phyloP scores from a whole-genome alignment of 805 yeast species.

The Metschnikowia henanensis region DNA sequence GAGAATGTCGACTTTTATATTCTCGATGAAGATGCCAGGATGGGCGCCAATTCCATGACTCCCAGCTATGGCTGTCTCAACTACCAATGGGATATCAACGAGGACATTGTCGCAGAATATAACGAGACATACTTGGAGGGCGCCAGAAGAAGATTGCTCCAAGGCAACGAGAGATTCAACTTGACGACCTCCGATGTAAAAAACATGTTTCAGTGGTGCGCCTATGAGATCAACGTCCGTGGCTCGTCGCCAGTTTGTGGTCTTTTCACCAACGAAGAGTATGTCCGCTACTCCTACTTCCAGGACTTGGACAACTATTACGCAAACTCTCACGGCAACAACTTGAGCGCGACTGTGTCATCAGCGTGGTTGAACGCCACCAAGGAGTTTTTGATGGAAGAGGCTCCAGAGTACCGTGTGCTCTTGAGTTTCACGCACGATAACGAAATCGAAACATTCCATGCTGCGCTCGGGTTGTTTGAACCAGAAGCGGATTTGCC shows the following conservation, averaged over 20 bases:
- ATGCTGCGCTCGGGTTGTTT: constrained; percentile 64
- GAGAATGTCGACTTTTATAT: constrained; percentile 35
- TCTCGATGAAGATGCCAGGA: constrained; percentile 45
- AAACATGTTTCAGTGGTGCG: constrained; percentile 61
- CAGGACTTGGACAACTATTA: constrained; percentile 62
- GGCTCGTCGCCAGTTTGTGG: constrained; percentile 70
- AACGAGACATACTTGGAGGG: constrained; percentile 46
- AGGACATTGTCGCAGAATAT: constrained; percentile 25
- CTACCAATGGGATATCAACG: constrained; percentile 30
- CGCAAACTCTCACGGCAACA: constrained; percentile 64
- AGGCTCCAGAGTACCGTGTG: constrained; percentile 46
- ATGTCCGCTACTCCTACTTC: constrained; percentile 59
- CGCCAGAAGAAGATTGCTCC: constrained; percentile 57
- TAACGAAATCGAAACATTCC: constrained; percentile 57
- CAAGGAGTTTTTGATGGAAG: constrained; percentile 46
- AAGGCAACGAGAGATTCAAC: constrained; percentile 52
- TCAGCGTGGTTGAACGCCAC: constrained; percentile 52
- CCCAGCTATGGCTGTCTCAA: constrained; percentile 48
- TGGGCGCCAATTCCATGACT: constrained; percentile 62
- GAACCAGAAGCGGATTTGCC: constrained; percentile 45
- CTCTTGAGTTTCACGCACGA: constrained; percentile 79
- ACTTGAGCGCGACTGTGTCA: constrained; percentile 58
- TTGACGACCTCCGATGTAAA: constrained; percentile 53
- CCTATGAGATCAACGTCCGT: constrained; percentile 68
- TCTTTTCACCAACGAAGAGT: constrained; percentile 67